Conservation (phyloP, 2,329 filamentous ascomycete species). For the Zarea fungicola region DNA sequence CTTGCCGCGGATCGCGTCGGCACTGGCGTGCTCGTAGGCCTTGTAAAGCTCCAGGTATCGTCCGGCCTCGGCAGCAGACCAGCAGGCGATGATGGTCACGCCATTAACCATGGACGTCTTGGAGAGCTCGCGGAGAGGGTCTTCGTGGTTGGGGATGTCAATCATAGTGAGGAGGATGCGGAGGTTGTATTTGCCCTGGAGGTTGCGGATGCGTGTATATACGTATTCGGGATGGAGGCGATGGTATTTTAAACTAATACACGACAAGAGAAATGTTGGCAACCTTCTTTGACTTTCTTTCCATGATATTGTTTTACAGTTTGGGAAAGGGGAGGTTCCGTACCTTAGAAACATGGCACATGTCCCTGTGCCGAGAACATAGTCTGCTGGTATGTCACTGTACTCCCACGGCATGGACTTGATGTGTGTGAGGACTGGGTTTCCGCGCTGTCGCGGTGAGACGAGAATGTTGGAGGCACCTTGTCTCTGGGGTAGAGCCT, state of each 20-base stretch:
- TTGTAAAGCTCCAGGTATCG: constrained; percentile 95
- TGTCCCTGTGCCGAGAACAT: constrained; percentile 78
- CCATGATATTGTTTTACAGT: no score
- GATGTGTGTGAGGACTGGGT: constrained; percentile 81
- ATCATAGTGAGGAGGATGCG: constrained; percentile 87
- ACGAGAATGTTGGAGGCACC: constrained; percentile 78
- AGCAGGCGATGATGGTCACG: constrained; percentile 85
- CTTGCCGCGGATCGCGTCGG: constrained; percentile 77
- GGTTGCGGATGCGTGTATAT: constrained; percentile 80
- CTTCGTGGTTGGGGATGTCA: constrained; percentile 92
- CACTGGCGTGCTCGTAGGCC: constrained; percentile 78
- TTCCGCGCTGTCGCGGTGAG: constrained; percentile 88
- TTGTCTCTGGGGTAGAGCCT: constrained; percentile 64
- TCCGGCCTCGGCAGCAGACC: constrained; percentile 89
- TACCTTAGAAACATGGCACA: constrained; percentile 82
- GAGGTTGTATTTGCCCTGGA: constrained; percentile 81
- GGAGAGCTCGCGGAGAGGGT: constrained; percentile 79
- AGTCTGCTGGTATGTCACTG: constrained; percentile 93
- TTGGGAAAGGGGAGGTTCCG: no score
- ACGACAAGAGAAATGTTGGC: no score
- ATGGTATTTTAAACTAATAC: constrained; percentile 78
- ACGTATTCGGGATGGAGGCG: constrained; percentile 97
- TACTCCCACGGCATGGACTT: constrained; percentile 90
- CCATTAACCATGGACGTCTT: constrained; percentile 93
- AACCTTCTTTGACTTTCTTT: no score